Conservation (phyloP, 2,329 filamentous ascomycete genomes). For the Sporothrix globosa region DNA sequence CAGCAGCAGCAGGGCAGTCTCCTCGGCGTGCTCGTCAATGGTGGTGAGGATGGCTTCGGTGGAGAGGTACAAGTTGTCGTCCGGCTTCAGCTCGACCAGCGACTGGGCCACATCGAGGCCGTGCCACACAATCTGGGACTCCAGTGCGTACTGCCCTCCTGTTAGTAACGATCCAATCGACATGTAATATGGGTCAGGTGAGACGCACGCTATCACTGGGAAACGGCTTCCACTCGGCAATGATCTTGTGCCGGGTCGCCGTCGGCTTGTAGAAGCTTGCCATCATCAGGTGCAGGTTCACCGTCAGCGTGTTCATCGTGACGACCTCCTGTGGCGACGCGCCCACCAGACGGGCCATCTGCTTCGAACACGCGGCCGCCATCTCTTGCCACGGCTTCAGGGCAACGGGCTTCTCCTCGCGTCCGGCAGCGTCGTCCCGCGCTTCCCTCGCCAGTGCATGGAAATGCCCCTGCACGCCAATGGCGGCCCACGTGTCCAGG, state of each 20-base stretch:
- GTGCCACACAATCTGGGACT: constrained; percentile 77
- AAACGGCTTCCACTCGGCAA: constrained; percentile 88
- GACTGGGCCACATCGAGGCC: constrained; percentile 66
- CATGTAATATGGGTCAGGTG: not conserved
- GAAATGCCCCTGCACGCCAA: constrained; percentile 86
- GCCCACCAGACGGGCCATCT: constrained; percentile 75
- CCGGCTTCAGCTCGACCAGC: constrained; percentile 74
- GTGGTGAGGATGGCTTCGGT: constrained; percentile 71
- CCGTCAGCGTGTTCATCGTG: constrained; percentile 85
- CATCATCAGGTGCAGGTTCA: constrained; percentile 80
- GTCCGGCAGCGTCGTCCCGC: no score
- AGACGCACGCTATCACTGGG: constrained; percentile 71
- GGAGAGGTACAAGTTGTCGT: constrained; percentile 62
- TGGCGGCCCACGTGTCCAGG: constrained; percentile 79
- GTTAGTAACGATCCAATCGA: not conserved
- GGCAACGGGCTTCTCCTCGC: constrained; percentile 45
- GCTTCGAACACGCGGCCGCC: constrained; percentile 71
- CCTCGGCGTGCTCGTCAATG: constrained; percentile 74
- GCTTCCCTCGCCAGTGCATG: constrained; percentile 56
- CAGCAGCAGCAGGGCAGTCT: constrained; percentile 75
- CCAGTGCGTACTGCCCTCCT: constrained; percentile 68
- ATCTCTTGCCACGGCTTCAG: constrained; percentile 73
- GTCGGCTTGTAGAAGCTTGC: constrained; percentile 80
- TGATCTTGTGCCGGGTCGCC: constrained; percentile 69
- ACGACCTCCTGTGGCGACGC: constrained; percentile 77